A percentile compares a stretch with the other conserved stretches of the same genome.
Evolutionary conservation across 1,139 yeast species (phyloP).

Genomic region (Lodderomyces beijingensis): DNA sequence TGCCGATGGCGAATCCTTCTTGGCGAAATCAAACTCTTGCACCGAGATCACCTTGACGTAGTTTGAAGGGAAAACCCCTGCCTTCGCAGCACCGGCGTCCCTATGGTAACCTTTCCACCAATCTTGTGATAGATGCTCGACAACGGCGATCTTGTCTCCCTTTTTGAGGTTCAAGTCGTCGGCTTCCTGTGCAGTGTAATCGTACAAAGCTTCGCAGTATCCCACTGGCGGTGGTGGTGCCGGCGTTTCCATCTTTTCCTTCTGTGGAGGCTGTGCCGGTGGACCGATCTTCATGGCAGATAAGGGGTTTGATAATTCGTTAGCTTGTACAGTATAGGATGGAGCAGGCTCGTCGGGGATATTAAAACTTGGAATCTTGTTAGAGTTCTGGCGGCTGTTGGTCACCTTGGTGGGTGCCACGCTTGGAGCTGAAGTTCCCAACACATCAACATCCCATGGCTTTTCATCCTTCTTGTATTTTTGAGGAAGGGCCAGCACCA

Average conservation of each 20-base stretch:
- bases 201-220: constrained; percentile 64
- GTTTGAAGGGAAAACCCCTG: constrained; percentile 88
- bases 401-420: constrained; percentile 2
- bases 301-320: constrained; percentile 18
- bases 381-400: background rate
- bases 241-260: constrained; percentile 16
- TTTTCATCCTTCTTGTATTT: constrained; percentile 53
- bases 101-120: constrained; percentile 82
- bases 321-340: constrained; percentile 8
- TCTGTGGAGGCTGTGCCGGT: constrained; percentile 16
- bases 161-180: constrained; percentile 63
- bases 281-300: constrained; percentile 18
- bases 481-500: constrained; percentile 53
- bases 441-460: constrained; percentile 47
- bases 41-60: constrained; percentile 57
- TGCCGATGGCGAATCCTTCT: constrained; percentile 8
- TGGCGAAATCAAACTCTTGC: constrained; percentile 24
- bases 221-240: constrained; percentile 27
- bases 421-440: constrained; percentile 13
- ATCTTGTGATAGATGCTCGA: constrained; percentile 74
- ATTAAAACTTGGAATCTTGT: background rate
- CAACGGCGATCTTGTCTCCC: constrained; percentile 67
- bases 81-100: constrained; percentile 42
- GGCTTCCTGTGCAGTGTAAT: constrained; percentile 58
- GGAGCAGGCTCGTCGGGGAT: constrained; percentile 1